phyloP scores from a whole-genome alignment of 257 asterid genomes.

The Nemophila menziesii region DNA sequence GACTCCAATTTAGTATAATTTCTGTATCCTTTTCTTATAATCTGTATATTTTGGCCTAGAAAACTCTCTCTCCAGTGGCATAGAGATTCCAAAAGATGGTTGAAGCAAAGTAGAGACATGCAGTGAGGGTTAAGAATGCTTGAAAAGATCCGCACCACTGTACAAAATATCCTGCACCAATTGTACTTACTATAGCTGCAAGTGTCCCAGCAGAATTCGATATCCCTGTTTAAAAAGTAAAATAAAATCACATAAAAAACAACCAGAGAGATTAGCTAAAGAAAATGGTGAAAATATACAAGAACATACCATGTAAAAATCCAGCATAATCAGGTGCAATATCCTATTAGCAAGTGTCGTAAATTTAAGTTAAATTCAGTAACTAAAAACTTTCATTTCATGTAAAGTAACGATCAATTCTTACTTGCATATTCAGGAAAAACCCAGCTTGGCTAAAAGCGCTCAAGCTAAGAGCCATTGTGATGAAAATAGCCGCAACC shows the following conservation, averaged over 20 bases:
- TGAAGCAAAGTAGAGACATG: conserved; percentile 75
- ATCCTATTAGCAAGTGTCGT: conserved; percentile 42
- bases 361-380: background rate
- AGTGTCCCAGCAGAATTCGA: conserved; percentile 92
- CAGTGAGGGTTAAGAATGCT: conserved; percentile 74
- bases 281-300: too few relatives aligned
- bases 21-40: background rate
- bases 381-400: background rate
- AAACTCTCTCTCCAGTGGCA: conserved; percentile 85
- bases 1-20: background rate
- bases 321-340: conserved; percentile 92
- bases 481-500: conserved; percentile 43
- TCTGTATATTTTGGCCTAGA: conserved; percentile 24
- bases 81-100: conserved; percentile 73
- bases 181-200: conserved; percentile 84
- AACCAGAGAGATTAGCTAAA: background rate
- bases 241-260: too few relatives aligned
- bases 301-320: conserved; percentile 57
- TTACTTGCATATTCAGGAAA: conserved; percentile 85
- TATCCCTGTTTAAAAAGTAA: conserved; percentile 38
- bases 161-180: conserved; percentile 81
- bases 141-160: conserved; percentile 92
- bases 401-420: conserved; percentile 10
- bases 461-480: conserved; percentile 75
- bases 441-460: conserved; percentile 98